These are phyloP conservation scores for Apiotrichum laibachii DNA, from an alignment of 1,284 basidiomycete genomes.

Conservation along the genomic window DNA sequence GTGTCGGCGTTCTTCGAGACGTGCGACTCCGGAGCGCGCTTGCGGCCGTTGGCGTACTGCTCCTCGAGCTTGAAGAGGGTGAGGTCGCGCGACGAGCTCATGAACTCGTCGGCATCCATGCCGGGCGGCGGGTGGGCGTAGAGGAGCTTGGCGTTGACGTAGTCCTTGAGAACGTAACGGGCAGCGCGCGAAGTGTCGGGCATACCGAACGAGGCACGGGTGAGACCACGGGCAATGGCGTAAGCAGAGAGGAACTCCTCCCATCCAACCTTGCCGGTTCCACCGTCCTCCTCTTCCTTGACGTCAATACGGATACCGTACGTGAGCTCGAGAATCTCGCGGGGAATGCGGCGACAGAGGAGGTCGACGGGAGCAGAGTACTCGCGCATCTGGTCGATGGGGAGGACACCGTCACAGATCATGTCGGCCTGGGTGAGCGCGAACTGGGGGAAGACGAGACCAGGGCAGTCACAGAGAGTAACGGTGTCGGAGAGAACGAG, in stretches of 20 bases:
- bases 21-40: constrained; percentile 77
- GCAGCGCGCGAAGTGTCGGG: constrained; percentile 95
- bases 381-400: constrained; percentile 97
- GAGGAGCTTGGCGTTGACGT: constrained; percentile 89
- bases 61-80: constrained; percentile 59
- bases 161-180: constrained; percentile 93
- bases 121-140: constrained; percentile 83
- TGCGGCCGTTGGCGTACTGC: constrained; percentile 59
- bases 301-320: constrained; percentile 82
- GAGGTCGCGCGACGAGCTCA: constrained; percentile 65
- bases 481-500: constrained; percentile 85
- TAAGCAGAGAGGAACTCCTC: constrained; percentile 84
- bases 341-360: constrained; percentile 76
- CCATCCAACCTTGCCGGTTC: constrained; percentile 71
- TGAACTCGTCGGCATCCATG: constrained; percentile 69
- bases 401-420: constrained; percentile 93
- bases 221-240: constrained; percentile 91
- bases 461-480: constrained; percentile 96
- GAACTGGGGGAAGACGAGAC: constrained; percentile 97
- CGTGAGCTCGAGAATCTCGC: constrained; percentile 78
- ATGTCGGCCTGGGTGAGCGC: constrained; percentile 92
- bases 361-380: constrained; percentile 83
- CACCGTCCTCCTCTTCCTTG: constrained; percentile 74
- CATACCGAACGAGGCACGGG: constrained; percentile 90
- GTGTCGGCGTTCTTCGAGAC: constrained; percentile 80